These are phyloP conservation scores for Akebia trifoliata DNA, from an alignment of 164 flowering plant genomes.

Conservation along the genomic window DNA sequence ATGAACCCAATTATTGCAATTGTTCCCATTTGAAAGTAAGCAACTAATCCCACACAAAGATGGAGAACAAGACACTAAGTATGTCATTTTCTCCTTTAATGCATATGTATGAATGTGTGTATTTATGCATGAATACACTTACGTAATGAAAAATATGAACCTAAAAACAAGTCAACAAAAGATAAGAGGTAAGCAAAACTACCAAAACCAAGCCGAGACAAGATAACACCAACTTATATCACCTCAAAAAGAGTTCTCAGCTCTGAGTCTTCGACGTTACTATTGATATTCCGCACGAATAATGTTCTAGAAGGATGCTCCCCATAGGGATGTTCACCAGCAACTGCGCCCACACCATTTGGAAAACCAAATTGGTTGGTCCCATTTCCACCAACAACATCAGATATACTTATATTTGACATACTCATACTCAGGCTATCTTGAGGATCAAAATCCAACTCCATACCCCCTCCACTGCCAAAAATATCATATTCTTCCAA, in stretches of 20 bases:
- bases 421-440: conserved; percentile 47
- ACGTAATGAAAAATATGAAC: too few species aligned
- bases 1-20: too few species aligned
- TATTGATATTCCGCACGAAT: conserved; percentile 95
- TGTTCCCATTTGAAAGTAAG: too few species aligned
- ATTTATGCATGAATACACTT: too few species aligned
- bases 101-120: too few species aligned
- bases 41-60: too few species aligned
- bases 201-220: background rate
- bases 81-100: too few species aligned
- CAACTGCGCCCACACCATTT: conserved; percentile 71
- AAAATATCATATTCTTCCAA: conserved; percentile 85
- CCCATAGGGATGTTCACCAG: conserved; percentile 97
- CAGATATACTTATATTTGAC: conserved; percentile 46
- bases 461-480: conserved; percentile 95
- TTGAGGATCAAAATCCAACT: conserved; percentile 62
- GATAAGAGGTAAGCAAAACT: background rate
- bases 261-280: conserved; percentile 96
- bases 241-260: conserved; percentile 90
- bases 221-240: conserved; percentile 8
- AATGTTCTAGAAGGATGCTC: conserved; percentile 98
- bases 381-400: conserved; percentile 54
- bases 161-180: too few species aligned
- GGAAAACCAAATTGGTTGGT: conserved; percentile 43
- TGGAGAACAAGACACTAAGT: too few species aligned